Percentiles rank a stretch among this genome's conserved stretches.
Evolutionary conservation across 495 filamentous ascomycete genomes (phyloP).

Genomic region (Hypoxylon fragiforme): DNA sequence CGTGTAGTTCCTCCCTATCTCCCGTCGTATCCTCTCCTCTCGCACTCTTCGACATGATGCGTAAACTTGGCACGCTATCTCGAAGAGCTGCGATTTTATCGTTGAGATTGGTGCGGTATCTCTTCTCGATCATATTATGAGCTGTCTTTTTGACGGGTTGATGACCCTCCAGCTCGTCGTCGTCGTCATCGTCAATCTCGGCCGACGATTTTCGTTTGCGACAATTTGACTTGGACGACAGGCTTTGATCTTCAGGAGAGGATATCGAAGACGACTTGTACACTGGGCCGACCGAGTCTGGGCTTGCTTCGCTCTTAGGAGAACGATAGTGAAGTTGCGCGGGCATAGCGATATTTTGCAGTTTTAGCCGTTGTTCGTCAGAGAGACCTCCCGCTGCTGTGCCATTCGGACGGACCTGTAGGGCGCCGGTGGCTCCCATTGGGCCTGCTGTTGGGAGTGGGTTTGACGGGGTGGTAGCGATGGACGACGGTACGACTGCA

Average conservation of each 20-base stretch:
- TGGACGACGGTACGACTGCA: constrained; percentile 22
- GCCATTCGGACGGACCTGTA: constrained; percentile 24
- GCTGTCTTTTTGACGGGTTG: constrained; percentile 90
- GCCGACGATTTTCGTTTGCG: constrained; percentile 68
- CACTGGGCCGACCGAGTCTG: constrained; percentile 48
- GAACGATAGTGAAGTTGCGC: constrained; percentile 57
- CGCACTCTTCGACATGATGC: constrained; percentile 70
- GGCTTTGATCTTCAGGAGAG: constrained; percentile 49
- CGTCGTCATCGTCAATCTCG: constrained; percentile 53
- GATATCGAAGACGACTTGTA: constrained; percentile 47
- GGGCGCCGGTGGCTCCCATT: constrained; percentile 11
- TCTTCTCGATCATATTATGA: constrained; percentile 97
- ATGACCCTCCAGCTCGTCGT: constrained; percentile 59
- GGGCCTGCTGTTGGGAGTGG: constrained; percentile 20
- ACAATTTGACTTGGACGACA: constrained; percentile 50
- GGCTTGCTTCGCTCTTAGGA: constrained; percentile 54
- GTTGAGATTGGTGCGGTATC: constrained; percentile 93
- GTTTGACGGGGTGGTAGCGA: constrained; percentile 19
- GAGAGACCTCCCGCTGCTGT: constrained; percentile 32
- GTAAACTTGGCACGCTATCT: constrained; percentile 85
- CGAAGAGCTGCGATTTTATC: constrained; percentile 92
- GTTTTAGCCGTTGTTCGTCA: constrained; percentile 56
- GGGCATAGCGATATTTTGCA: constrained; percentile 61
- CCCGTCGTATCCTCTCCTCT: constrained; percentile 68
- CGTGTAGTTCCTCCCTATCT: constrained; percentile 77